Evolutionary conservation across 768 basidiomycete species (phyloP).

Genomic region (Cyclocybe aegerita): DNA sequence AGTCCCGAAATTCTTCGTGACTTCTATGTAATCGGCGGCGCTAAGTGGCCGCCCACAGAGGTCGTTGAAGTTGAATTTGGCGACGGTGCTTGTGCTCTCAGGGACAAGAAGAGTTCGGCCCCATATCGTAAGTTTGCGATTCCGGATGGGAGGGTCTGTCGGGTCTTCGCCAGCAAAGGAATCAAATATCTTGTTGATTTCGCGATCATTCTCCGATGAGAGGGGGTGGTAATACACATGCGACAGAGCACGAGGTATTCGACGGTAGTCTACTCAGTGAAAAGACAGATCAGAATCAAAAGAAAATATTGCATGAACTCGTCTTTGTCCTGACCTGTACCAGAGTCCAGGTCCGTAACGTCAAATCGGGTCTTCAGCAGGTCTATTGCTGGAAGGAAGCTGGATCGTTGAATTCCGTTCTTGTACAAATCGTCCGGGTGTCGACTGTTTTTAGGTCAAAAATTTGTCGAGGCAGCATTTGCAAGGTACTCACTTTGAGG

Average conservation of each 20-base stretch:
- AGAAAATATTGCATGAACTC: conserved; percentile 1
- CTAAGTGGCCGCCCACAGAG: conserved; percentile 88
- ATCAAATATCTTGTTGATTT: conserved; percentile 83
- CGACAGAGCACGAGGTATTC: conserved; percentile 88
- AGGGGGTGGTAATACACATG: conserved; percentile 92
- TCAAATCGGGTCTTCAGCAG: conserved; percentile 85
- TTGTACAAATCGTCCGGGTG: conserved; percentile 97
- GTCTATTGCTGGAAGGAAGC: conserved; percentile 94
- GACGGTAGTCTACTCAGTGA: conserved; percentile 76
- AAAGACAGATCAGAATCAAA: background rate
- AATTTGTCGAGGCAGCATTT: conserved; percentile 1
- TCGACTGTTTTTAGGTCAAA: conserved; percentile 55
- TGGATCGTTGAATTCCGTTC: conserved; percentile 95
- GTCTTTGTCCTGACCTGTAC: conserved; percentile 62
- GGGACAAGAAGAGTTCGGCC: conserved; percentile 82
- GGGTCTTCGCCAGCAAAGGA: conserved; percentile 58
- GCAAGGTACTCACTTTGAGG: conserved; percentile 80
- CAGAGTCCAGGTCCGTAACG: conserved; percentile 93
- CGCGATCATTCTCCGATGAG: conserved; percentile 56
- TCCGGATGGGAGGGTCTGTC: conserved; percentile 53
- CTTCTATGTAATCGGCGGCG: conserved; percentile 94
- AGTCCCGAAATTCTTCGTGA: conserved; percentile 85
- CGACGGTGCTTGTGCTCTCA: conserved; percentile 75
- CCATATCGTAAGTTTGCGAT: conserved; percentile 82
- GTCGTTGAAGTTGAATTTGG: conserved; percentile 83